Percentiles rank a stretch among this genome's conserved stretches.
phyloP scores from a whole-genome alignment of 768 basidiomycete genomes.

The Boletus edulis region DNA sequence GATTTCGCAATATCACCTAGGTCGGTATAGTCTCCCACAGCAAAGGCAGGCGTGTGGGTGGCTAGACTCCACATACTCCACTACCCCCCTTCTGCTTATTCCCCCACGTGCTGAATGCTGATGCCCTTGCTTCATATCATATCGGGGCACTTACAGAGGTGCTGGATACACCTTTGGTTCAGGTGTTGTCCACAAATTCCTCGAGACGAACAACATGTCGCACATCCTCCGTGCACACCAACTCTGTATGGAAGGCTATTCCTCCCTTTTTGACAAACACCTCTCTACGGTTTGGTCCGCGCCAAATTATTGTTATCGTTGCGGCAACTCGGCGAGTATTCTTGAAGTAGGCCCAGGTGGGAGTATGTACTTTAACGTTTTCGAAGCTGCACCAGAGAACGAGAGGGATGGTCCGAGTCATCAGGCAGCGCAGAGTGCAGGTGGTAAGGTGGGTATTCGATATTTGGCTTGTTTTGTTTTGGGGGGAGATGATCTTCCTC shows the following conservation, averaged over 20 bases:
- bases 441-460: slow-evolving; percentile 58
- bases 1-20: slow-evolving; percentile 99
- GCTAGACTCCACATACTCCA: slow-evolving; percentile 8
- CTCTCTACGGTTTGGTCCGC: slow-evolving; percentile 98
- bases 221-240: slow-evolving; percentile 98
- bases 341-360: slow-evolving; percentile 92
- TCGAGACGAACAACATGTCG: slow-evolving; percentile 93
- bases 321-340: slow-evolving; percentile 96
- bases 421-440: slow-evolving; percentile 68
- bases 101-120: slow-evolving; percentile 9
- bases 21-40: slow-evolving; percentile 42
- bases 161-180: slow-evolving; percentile 99
- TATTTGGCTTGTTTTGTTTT: background rate
- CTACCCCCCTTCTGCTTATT: slow-evolving; percentile 8
- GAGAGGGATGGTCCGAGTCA: slow-evolving; percentile 87
- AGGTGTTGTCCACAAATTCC: slow-evolving; percentile 96
- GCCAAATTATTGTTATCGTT: slow-evolving; percentile 98
- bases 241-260: slow-evolving; percentile 98
- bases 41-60: slow-evolving; percentile 4
- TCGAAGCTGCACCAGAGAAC: slow-evolving; percentile 98
- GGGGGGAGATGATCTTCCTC: background rate
- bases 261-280: slow-evolving; percentile 94
- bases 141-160: slow-evolving; percentile 53
- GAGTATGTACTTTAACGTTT: slow-evolving; percentile 92
- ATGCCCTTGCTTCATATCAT: slow-evolving; percentile 6